phyloP scores from a whole-genome alignment of 345 rosid species.

The Nephelium lappaceum region DNA sequence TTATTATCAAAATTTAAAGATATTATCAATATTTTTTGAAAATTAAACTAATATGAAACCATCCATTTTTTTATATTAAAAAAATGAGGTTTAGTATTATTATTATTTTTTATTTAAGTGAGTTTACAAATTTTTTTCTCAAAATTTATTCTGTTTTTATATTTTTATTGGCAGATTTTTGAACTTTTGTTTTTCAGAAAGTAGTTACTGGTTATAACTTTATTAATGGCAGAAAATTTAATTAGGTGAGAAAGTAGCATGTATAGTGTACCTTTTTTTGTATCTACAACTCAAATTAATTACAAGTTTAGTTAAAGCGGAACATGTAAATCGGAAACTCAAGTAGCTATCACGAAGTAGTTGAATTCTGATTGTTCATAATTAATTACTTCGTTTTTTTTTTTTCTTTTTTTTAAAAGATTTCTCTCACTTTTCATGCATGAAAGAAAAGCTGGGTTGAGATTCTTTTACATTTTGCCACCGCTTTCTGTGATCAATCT shows the following conservation, averaged over 20 bases:
- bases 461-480: background rate
- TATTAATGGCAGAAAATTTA: background rate
- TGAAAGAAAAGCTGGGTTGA: background rate
- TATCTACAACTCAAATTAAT: background rate
- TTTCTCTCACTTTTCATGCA: constrained; percentile 8
- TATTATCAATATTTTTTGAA: too few relatives aligned
- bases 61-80: too few relatives aligned
- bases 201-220: background rate
- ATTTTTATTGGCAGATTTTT: too few relatives aligned
- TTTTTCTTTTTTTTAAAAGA: background rate
- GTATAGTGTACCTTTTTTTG: background rate
- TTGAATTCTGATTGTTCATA: constrained; percentile 11
- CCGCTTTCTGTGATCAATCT: background rate
- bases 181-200: too few relatives aligned
- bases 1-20: too few relatives aligned
- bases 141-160: too few relatives aligned
- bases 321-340: background rate
- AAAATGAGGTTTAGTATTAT: too few relatives aligned
- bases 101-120: too few relatives aligned
- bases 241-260: background rate
- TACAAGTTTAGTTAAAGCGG: background rate
- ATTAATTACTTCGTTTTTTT: background rate
- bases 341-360: background rate
- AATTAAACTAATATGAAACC: too few relatives aligned
- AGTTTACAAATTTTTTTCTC: too few relatives aligned